Evolutionary conservation across 495 filamentous ascomycete genomes (phyloP), one percentile per base, ranked within the genome.

Genomic region (Annulohypoxylon maeteangense): DNA sequence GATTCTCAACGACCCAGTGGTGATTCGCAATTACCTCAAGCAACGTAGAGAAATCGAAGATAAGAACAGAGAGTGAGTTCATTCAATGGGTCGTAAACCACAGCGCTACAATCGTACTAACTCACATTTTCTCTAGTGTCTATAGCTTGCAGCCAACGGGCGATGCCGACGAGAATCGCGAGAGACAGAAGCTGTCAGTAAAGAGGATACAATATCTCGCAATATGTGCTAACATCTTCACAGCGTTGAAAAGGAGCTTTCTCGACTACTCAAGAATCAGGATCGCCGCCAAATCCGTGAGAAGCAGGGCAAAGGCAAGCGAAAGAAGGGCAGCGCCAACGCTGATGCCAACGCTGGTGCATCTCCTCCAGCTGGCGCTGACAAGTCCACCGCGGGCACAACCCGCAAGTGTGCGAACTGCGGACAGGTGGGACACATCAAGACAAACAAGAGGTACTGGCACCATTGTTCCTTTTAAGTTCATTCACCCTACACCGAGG

Each of bases 361-460:
- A 32, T 83, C 81, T 48, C 85, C 84, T 54, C 83, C 89, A 1
- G 44, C 68, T 14, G 65, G 79, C 20, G 83, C 80, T 20, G 87
- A 87, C 68, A 83, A 82, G 72, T 65, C 78, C 29, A 74, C 79
- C 56, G 82, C 79, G 2, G 88, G 88, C 8, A 99, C 95, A 1
- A 92, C 92, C 27, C 87, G 96, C 68, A 98, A 98, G 79, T 99
- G 95, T 76, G 95, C 96, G 25, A 98, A 97, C 79, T 99, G 95
- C 74, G 95, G 95, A 32, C 90, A 94, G 74, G 90, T 94, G 20
- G 95, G 95, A 23, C 95, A 99, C 75, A 99, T 99, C 85, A 97
- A 97, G 80, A 98, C 94, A n/a, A 98, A 98, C 83, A 95, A 97
- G 85, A 98, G 95, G 91, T 94, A 84, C 78, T 82, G 74, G 63